Percentiles rank a stretch among this genome's conserved stretches.
Conservation (phyloP, 129 eudicot species). For the Pulicaria dysenterica region DNA sequence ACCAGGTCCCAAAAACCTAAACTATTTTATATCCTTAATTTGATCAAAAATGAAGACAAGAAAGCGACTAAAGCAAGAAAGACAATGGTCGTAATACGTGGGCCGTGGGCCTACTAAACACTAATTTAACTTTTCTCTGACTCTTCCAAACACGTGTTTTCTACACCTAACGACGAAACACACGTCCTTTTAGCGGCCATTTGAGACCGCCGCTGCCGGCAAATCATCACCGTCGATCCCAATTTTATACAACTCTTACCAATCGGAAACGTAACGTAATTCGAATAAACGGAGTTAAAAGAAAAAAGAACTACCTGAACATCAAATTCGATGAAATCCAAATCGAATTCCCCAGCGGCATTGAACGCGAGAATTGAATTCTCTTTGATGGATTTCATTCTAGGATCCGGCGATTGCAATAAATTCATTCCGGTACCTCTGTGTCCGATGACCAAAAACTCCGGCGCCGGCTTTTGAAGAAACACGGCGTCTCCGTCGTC, state of each 20-base stretch:
- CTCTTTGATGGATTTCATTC: conserved; percentile 56
- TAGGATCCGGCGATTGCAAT: conserved; percentile 54
- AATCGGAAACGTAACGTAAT: neutral
- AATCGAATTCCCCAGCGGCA: conserved; percentile 47
- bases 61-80: conserved; percentile 23
- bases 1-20: too few relatives aligned
- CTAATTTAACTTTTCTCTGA: conserved; percentile 20
- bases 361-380: conserved; percentile 56
- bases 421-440: conserved; percentile 70
- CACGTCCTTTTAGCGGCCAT: conserved; percentile 19
- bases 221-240: conserved; percentile 26
- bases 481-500: neutral
- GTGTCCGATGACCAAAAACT: conserved; percentile 69
- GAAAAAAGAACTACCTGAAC: conserved; percentile 54
- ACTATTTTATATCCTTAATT: conserved; percentile 10
- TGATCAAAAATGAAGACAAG: neutral
- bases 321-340: conserved; percentile 64
- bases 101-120: conserved; percentile 29
- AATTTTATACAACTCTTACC: neutral
- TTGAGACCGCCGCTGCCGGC: conserved; percentile 36
- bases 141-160: conserved; percentile 26
- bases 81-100: conserved; percentile 31
- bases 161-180: neutral
- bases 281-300: neutral
- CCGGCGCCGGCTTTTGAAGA: neutral